These are phyloP conservation scores for Ascochyta lentis DNA, from an alignment of 2,329 filamentous ascomycete species.

Conservation along the genomic window DNA sequence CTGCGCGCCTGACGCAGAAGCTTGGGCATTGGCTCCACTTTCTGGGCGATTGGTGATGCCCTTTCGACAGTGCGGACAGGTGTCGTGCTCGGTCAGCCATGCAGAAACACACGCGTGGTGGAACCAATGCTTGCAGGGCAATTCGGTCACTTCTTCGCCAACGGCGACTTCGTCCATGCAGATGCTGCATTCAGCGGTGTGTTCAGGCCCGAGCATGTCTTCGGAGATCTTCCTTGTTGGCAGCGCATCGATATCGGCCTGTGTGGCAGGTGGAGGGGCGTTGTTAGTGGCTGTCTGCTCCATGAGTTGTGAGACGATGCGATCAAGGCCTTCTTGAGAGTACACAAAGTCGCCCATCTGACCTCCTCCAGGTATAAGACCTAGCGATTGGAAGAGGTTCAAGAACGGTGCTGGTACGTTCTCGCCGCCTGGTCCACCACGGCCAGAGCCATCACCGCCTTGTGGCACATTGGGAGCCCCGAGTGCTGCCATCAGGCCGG, in stretches of 20 bases:
- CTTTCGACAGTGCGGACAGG: constrained; percentile 81
- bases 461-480: constrained; percentile 29
- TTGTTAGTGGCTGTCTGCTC: constrained; percentile 78
- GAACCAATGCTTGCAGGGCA: constrained; percentile 95
- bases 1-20: constrained; percentile 15
- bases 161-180: constrained; percentile 86
- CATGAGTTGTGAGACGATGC: constrained; percentile 86
- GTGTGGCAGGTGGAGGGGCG: constrained; percentile 81
- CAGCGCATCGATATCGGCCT: constrained; percentile 74
- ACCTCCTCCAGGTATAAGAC: constrained; percentile 43
- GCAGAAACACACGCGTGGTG: constrained; percentile 80
- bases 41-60: constrained; percentile 52
- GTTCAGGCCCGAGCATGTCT: constrained; percentile 72
- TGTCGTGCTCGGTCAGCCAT: constrained; percentile 91
- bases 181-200: constrained; percentile 83
- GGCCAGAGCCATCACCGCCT: constrained; percentile 12
- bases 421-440: constrained; percentile 10
- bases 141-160: constrained; percentile 74
- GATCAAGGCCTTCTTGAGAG: constrained; percentile 87
- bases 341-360: constrained; percentile 82
- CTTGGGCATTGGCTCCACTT: constrained; percentile 24
- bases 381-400: constrained; percentile 50
- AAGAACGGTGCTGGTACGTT: constrained; percentile 50
- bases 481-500: constrained; percentile 44
- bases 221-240: constrained; percentile 73